Evolutionary conservation across 2,329 filamentous ascomycete genomes (phyloP), one percentile per base, ranked within the genome.

Genomic region (Neofusicoccum cordaticola): DNA sequence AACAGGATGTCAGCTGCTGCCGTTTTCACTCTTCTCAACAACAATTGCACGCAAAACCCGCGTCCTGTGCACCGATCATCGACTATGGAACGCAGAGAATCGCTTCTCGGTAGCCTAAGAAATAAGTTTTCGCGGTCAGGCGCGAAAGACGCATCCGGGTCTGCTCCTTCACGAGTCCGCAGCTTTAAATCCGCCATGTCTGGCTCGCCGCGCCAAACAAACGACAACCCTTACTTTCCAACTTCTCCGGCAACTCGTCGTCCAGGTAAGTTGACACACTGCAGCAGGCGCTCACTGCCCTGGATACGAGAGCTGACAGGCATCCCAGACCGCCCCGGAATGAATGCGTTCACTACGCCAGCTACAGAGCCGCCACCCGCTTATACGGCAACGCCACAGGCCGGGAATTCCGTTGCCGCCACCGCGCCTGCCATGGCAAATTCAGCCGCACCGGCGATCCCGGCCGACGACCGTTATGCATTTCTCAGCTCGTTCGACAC

Each of bases 401-500:
- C 31, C 53, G 27, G 31, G 58, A 42, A 65, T 44, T 31, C 37
- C 27, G 27, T 19, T 19, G 48, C 22, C 41, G 19, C 37, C 66
- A 42, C 62, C 34, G 19, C 57, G 12, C 61, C 51, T 22, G 48
- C 53, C 27, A 42, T 63, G 12, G 35, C 65, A 19, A 47, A 50
- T 8, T 9, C 53, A 19, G 53, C 53, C 39, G 41, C 66, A 42
- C 42, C 68, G 2, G 42, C 65, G 48, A 56, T 68, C 8, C 66
- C 75, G 8, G 77, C 78, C 22, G 88, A 92, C 69, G 89, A 92
- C 70, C 85, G 83, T 1, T 95, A 91, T 73, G 84, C 87, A 2
- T 96, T 96, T 74, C 86, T 98, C 4, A 75, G 79, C 47, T 83
- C 83, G 15, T 97, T 97, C 74, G 92, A 98, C 78, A 97, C 93